Evolutionary conservation across 176 grass and related monocot species (phyloP), one percentile per base, ranked within the genome.

Genomic region (Oropetium thomaeum): DNA sequence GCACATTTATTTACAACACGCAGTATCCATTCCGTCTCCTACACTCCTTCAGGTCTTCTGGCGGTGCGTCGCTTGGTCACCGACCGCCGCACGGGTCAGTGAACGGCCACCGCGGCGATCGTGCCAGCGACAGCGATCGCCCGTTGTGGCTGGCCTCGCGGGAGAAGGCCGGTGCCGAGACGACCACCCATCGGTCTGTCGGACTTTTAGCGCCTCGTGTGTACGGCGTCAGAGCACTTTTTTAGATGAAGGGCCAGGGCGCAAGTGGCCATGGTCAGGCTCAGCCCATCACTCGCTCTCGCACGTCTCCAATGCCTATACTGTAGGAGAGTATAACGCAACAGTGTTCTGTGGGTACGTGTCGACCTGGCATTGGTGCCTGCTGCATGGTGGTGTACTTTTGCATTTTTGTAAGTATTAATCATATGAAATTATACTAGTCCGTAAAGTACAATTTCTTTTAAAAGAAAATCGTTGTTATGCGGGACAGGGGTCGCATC

Each of bases 311-410:
- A n/a, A n/a, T n/a, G n/a, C n/a, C n/a, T n/a, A n/a, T n/a, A n/a
- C n/a, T n/a, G n/a, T n/a, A n/a, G n/a, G n/a, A 38, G 59, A 3
- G 29, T 45, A 28, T 23, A 75, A 4, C 37, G 37, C 23, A 75
- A 9, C 37, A 65, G 30, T 75, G 39, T 76, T 69, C 22, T 76
- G 32, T 54, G 5, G 39, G 2, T 31, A 38, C 48, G 68, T 79
- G 75, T 85, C 68, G 68, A 85, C 9, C 34, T 47, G 7, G 67
- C 23, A 37, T 19, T 76, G 63, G 16, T n/a, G 2, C 11, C 54
- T 14, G 48, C 65, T 6, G 62, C 17, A 17, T 4, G 14, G 8
- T 5, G 40, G 45, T 34, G 30, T 47, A 75, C 31, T 35, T 65
- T n/a, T n/a, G n/a, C n/a, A n/a, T n/a, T n/a, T n/a, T n/a, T n/a